These are phyloP conservation scores for Fusarium sp. DNA, from an alignment of 2,329 filamentous ascomycete species.

Conservation along the genomic window DNA sequence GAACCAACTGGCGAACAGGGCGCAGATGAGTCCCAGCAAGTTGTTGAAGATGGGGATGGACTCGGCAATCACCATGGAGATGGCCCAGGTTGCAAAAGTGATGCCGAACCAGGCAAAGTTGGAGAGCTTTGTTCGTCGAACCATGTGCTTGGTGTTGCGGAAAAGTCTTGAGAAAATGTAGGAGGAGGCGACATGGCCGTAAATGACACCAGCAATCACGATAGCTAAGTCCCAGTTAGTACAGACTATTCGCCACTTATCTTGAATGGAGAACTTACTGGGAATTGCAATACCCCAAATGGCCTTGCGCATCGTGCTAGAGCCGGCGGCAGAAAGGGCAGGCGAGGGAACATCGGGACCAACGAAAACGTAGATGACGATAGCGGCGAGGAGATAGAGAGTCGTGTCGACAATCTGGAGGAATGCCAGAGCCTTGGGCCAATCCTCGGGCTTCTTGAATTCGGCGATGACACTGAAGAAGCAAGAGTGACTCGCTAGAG, in stretches of 20 bases:
- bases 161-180: slow-evolving; percentile 75
- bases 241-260: fast-evolving
- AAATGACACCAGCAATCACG: slow-evolving; percentile 77
- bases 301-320: slow-evolving; percentile 66
- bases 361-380: slow-evolving; percentile 76
- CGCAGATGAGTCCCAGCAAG: slow-evolving; percentile 71
- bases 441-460: slow-evolving; percentile 66
- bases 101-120: slow-evolving; percentile 70
- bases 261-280: not conserved
- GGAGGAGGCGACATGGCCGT: slow-evolving; percentile 74
- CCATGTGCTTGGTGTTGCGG: slow-evolving; percentile 67
- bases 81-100: slow-evolving; percentile 65
- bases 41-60: slow-evolving; percentile 77
- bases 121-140: slow-evolving; percentile 62
- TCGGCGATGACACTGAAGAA: slow-evolving; percentile 77
- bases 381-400: slow-evolving; percentile 73
- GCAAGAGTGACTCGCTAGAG: slow-evolving; percentile 67
- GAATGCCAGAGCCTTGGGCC: slow-evolving; percentile 58
- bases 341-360: slow-evolving; percentile 72
- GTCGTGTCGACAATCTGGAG: slow-evolving; percentile 69
- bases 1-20: slow-evolving; percentile 77
- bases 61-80: slow-evolving; percentile 76
- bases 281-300: slow-evolving; percentile 77
- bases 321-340: slow-evolving; percentile 72
- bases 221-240: slow-evolving; percentile 54